Conservation (phyloP, 2,329 filamentous ascomycete genomes). For the Penicillium sp. region DNA sequence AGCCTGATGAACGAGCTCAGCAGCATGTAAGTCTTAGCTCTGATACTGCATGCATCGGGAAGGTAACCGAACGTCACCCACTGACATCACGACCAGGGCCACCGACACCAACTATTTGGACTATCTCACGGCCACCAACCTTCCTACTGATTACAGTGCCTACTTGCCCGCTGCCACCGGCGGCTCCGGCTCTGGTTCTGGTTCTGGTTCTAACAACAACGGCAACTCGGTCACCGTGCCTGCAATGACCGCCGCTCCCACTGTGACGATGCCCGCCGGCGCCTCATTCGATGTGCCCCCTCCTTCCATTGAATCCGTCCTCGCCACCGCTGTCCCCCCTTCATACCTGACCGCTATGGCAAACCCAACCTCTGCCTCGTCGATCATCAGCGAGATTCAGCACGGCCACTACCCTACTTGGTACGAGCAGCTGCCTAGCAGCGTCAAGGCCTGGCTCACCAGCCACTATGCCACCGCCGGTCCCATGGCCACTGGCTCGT, state of each 20-base stretch:
- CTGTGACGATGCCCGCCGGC: background rate
- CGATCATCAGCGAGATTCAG: conserved; percentile 23
- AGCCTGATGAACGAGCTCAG: conserved; percentile 11
- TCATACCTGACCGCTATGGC: conserved; percentile 23
- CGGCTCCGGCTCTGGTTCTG: background rate
- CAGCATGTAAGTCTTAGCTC: conserved; percentile 4
- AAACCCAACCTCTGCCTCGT: conserved; percentile 20
- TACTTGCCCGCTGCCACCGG: background rate
- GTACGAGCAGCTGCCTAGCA: conserved; percentile 29
- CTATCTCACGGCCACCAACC: conserved; percentile 8
- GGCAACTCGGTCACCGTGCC: background rate
- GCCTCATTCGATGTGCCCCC: conserved; percentile 17
- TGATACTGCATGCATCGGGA: too few species aligned
- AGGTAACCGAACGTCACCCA: background rate
- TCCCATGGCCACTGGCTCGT: background rate
- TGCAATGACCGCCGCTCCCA: conserved; percentile 8
- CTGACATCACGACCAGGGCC: conserved; percentile 2
- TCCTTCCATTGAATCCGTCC: conserved; percentile 25
- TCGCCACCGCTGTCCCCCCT: conserved; percentile 31
- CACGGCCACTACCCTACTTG: conserved; percentile 29
- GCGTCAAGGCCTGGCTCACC: conserved; percentile 28
- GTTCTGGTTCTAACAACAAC: background rate
- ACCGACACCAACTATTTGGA: conserved; percentile 9
- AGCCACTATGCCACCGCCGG: conserved; percentile 5
- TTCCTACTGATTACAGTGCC: conserved; percentile 5